Percentiles rank a stretch among this genome's conserved stretches.
These are phyloP conservation scores for Verticillium albo-atrum DNA, from an alignment of 2,329 filamentous ascomycete genomes.

Conservation along the genomic window DNA sequence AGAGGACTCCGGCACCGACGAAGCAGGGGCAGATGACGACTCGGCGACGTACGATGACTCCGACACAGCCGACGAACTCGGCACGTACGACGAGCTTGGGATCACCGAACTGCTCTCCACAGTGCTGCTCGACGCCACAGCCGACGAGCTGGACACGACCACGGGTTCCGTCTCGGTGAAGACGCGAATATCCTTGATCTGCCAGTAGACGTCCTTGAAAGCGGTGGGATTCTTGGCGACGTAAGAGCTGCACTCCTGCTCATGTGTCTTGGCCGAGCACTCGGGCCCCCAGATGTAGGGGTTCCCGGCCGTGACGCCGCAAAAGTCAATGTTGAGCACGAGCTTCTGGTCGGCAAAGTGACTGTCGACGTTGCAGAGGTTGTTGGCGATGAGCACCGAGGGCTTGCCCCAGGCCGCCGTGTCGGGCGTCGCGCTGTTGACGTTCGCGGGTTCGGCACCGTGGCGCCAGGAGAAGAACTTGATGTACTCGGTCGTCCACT, in stretches of 20 bases:
- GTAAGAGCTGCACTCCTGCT: conserved; percentile 27
- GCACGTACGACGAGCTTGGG: background rate
- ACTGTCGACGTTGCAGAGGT: conserved; percentile 56
- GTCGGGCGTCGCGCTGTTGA: conserved; percentile 44
- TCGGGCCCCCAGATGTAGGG: conserved; percentile 19
- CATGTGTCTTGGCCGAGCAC: conserved; percentile 19
- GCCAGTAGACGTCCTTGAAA: conserved; percentile 33
- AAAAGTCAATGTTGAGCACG: conserved; percentile 71
- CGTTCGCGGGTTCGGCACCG: conserved; percentile 25
- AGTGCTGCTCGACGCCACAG: background rate
- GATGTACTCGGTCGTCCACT: conserved; percentile 36
- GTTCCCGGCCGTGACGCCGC: conserved; percentile 62
- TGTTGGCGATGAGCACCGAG: conserved; percentile 52
- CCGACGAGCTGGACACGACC: background rate
- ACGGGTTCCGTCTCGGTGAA: conserved; percentile 14
- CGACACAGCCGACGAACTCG: background rate
- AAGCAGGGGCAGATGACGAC: background rate
- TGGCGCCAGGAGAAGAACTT: conserved; percentile 35
- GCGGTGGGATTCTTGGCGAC: conserved; percentile 28
- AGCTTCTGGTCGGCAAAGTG: conserved; percentile 66
- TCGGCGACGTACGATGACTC: background rate
- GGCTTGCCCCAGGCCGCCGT: conserved; percentile 63
- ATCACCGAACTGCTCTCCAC: background rate
- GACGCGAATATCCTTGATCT: conserved; percentile 39
- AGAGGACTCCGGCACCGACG: too few species aligned